A percentile compares a stretch with the other conserved stretches of the same genome.
Conservation (phyloP, 2,329 filamentous ascomycete species). For the Exutisphaerella laricina region DNA sequence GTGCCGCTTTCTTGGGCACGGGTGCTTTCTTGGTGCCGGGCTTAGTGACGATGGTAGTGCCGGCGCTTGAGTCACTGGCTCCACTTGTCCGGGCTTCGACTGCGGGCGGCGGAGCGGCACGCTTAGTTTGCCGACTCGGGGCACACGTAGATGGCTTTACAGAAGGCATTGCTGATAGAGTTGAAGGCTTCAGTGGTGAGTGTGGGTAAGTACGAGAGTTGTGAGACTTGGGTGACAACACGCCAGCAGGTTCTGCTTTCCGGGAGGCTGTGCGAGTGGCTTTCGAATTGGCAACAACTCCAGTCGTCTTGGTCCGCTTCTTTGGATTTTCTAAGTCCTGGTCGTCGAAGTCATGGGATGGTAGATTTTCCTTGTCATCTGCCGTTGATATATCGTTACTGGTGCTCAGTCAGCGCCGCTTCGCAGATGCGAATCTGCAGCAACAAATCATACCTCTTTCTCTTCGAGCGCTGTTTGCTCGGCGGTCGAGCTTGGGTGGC, state of each 20-base stretch:
- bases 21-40: constrained; percentile 26
- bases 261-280: constrained; percentile 31
- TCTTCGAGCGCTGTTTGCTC: constrained; percentile 13
- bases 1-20: constrained; percentile 13
- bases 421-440: not conserved
- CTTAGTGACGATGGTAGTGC: constrained; percentile 55
- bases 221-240: constrained; percentile 76
- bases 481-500: constrained; percentile 12
- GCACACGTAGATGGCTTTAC: constrained; percentile 53
- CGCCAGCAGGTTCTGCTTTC: constrained; percentile 43
- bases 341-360: constrained; percentile 33
- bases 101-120: constrained; percentile 33
- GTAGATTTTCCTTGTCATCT: constrained; percentile 72
- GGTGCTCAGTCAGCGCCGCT: constrained; percentile 18
- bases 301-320: constrained; percentile 48
- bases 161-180: constrained; percentile 39
- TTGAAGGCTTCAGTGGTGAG: constrained; percentile 36
- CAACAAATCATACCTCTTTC: constrained; percentile 16
- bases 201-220: constrained; percentile 66
- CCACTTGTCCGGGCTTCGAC: constrained; percentile 42
- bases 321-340: constrained; percentile 59
- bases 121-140: constrained; percentile 55
- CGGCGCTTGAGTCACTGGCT: constrained; percentile 56
- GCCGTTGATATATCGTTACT: constrained; percentile 58
- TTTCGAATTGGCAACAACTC: constrained; percentile 29